Conservation (phyloP, 2,329 filamentous ascomycete species). For the Raffaelea ambrosiae region DNA sequence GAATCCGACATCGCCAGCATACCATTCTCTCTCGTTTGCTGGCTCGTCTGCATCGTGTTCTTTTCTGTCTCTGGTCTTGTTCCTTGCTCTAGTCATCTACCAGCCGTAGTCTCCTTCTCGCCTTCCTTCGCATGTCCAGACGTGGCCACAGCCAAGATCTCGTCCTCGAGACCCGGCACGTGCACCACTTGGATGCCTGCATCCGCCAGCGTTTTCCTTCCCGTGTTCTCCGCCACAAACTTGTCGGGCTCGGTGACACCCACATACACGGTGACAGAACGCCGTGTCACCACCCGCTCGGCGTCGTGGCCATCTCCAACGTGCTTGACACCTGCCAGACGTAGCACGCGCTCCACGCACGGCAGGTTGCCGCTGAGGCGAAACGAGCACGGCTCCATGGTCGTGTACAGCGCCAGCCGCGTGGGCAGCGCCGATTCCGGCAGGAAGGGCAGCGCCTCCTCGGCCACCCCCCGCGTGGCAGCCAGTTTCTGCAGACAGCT, state of each 20-base stretch:
- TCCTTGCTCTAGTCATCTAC: too few species aligned
- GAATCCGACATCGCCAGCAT: too few species aligned
- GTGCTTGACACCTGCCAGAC: constrained; percentile 51
- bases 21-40: too few species aligned
- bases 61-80: too few species aligned
- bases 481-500: constrained; percentile 74
- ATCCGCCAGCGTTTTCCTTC: constrained; percentile 58
- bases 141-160: constrained; percentile 75
- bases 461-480: constrained; percentile 34
- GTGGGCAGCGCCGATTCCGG: constrained; percentile 26
- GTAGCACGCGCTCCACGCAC: constrained; percentile 72
- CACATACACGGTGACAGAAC: constrained; percentile 66
- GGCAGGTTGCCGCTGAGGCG: constrained; percentile 66
- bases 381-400: constrained; percentile 77
- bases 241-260: constrained; percentile 84
- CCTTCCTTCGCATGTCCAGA: constrained; percentile 59
- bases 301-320: too few species aligned
- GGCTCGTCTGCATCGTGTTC: too few species aligned
- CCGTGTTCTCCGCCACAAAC: constrained; percentile 78
- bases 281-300: too few species aligned
- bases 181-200: constrained; percentile 67
- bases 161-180: constrained; percentile 65
- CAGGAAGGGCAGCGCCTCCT: constrained; percentile 43
- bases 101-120: too few species aligned
- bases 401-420: constrained; percentile 70